Percentiles rank a stretch among this genome's conserved stretches.
Conservation (phyloP, 2,329 filamentous ascomycete genomes). For the Penicillium brevicompactum region DNA sequence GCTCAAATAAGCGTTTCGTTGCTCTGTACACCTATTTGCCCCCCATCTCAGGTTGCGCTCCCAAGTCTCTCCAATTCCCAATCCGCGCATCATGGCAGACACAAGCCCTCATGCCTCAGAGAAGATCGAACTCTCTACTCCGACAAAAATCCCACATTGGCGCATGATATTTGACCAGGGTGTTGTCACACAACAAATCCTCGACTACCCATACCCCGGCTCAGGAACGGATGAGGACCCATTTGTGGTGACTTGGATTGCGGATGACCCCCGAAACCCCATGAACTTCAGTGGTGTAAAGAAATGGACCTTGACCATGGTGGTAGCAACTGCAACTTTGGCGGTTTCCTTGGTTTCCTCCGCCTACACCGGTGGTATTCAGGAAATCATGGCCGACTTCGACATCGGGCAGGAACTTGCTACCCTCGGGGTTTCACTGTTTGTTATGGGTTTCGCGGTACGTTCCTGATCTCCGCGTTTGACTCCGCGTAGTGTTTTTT, state of each 20-base stretch:
- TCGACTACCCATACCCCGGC: slow-evolving; percentile 60
- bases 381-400: slow-evolving; percentile 58
- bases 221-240: slow-evolving; percentile 68
- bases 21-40: too few species aligned
- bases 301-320: slow-evolving; percentile 68
- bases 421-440: slow-evolving; percentile 65
- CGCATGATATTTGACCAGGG: slow-evolving; percentile 60
- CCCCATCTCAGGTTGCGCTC: too few species aligned
- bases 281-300: slow-evolving; percentile 57
- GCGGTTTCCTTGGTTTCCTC: slow-evolving; percentile 72
- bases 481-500: background rate
- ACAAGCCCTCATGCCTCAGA: slow-evolving; percentile 25
- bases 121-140: slow-evolving; percentile 29
- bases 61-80: background rate
- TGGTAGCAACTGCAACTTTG: slow-evolving; percentile 68
- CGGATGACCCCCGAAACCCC: slow-evolving; percentile 68
- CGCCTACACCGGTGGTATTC: slow-evolving; percentile 45
- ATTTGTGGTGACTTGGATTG: slow-evolving; percentile 68
- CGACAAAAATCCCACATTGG: slow-evolving; percentile 46
- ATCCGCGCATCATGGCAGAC: slow-evolving; percentile 28
- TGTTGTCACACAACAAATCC: slow-evolving; percentile 59
- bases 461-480: background rate
- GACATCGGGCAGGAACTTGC: slow-evolving; percentile 54
- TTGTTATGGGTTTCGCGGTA: slow-evolving; percentile 61
- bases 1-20: too few species aligned